Evolutionary conservation across 257 asterid species (phyloP).

Genomic region (Euphrasia confusa): DNA sequence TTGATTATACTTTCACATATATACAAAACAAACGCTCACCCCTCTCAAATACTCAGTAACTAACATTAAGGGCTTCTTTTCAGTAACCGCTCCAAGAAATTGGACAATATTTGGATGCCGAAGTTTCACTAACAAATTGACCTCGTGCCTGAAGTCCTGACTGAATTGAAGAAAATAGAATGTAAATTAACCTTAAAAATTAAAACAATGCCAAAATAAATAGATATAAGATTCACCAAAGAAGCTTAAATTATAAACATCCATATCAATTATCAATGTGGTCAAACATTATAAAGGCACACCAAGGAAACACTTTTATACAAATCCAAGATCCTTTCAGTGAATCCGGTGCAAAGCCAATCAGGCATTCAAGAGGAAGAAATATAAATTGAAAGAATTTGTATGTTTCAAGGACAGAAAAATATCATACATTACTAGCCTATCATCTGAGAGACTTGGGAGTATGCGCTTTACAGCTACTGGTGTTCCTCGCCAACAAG

Average conservation of each 20-base stretch:
- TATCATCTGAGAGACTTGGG: constrained; percentile 96
- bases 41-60: constrained; percentile 93
- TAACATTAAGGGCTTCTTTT: constrained; percentile 90
- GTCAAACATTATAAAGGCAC: background rate
- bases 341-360: constrained; percentile 13
- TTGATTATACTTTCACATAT: constrained; percentile 1
- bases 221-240: background rate
- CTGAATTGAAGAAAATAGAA: constrained; percentile 40
- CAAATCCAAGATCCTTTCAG: constrained; percentile 10
- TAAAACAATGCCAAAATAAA: constrained; percentile 23
- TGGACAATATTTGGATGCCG: constrained; percentile 99
- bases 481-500: constrained; percentile 98
- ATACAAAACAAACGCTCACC: constrained; percentile 46
- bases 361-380: constrained; percentile 16
- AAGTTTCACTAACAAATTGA: constrained; percentile 93
- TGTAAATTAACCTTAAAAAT: constrained; percentile 18
- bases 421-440: constrained; percentile 78
- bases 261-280: background rate
- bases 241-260: constrained; percentile 14
- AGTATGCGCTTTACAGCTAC: constrained; percentile 98
- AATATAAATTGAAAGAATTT: constrained; percentile 14
- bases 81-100: constrained; percentile 97
- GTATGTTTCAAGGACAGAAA: constrained; percentile 18
- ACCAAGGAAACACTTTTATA: background rate
- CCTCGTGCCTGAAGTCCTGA: constrained; percentile 98